These are phyloP conservation scores for Trichocomaceae sp. DNA, from an alignment of 2,329 filamentous ascomycete species.

Conservation along the genomic window DNA sequence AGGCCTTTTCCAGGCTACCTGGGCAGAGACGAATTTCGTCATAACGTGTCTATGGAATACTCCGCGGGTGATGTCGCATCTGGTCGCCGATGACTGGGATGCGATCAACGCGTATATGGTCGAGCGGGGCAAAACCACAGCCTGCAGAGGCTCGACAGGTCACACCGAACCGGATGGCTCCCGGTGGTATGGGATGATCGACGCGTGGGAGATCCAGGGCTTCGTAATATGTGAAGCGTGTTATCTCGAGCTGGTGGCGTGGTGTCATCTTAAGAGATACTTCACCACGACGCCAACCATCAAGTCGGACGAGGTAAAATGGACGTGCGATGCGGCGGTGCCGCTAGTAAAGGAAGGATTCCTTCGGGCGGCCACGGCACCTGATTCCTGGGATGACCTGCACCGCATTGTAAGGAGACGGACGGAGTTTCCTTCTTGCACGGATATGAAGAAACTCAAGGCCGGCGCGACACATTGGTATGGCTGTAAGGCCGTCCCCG, in stretches of 20 bases:
- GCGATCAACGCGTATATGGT: background rate
- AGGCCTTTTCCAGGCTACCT: background rate
- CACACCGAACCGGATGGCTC: constrained; percentile 1
- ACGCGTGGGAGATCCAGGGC: background rate
- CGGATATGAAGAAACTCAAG: background rate
- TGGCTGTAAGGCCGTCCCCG: background rate
- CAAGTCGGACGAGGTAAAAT: background rate
- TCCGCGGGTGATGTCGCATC: background rate
- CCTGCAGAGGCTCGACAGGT: background rate
- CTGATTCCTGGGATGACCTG: background rate
- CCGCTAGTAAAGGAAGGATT: background rate
- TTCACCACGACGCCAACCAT: constrained; percentile 31
- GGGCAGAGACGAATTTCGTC: background rate
- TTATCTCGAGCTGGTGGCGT: background rate
- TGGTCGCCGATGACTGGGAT: background rate
- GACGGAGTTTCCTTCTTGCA: background rate
- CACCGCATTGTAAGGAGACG: background rate
- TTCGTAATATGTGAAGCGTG: constrained; percentile 1
- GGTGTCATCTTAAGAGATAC: constrained; percentile 40
- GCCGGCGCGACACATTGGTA: background rate
- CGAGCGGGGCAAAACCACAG: background rate
- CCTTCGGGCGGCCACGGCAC: background rate
- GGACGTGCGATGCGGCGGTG: background rate
- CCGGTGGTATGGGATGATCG: background rate
- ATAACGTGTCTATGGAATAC: background rate